phyloP scores from a whole-genome alignment of 345 rosid species.

The Hibiscus tridactylites region DNA sequence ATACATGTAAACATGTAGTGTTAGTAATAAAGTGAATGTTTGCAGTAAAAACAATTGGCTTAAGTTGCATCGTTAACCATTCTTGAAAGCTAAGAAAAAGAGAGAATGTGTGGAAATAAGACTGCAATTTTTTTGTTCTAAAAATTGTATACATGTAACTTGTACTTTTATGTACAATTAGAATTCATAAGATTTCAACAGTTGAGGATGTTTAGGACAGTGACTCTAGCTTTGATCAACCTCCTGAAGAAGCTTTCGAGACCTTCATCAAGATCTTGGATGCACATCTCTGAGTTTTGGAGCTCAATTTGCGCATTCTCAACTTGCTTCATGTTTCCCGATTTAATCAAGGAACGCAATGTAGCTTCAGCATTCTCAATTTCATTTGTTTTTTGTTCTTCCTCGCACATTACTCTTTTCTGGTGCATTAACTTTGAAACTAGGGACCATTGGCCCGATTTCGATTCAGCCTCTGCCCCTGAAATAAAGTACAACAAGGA shows the following conservation, averaged over 20 bases:
- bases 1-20: background rate
- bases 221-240: background rate
- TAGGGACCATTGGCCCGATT: background rate
- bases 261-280: background rate
- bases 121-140: background rate
- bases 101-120: background rate
- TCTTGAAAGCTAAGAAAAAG: background rate
- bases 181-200: background rate
- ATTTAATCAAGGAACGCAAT: background rate
- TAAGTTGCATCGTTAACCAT: background rate
- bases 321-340: background rate
- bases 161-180: background rate
- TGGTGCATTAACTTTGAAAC: background rate
- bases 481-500: background rate
- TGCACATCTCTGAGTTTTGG: background rate
- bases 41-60: background rate
- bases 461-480: background rate
- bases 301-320: background rate
- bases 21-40: too few relatives aligned
- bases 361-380: background rate
- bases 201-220: slow-evolving; percentile 22
- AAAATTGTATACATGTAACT: background rate
- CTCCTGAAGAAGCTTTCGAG: background rate
- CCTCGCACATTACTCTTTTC: background rate
- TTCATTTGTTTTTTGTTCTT: background rate